Percentiles rank a stretch among this genome's conserved stretches.
Evolutionary conservation across 176 grass and related monocot species (phyloP).

Genomic region (Saccharum officinarum): DNA sequence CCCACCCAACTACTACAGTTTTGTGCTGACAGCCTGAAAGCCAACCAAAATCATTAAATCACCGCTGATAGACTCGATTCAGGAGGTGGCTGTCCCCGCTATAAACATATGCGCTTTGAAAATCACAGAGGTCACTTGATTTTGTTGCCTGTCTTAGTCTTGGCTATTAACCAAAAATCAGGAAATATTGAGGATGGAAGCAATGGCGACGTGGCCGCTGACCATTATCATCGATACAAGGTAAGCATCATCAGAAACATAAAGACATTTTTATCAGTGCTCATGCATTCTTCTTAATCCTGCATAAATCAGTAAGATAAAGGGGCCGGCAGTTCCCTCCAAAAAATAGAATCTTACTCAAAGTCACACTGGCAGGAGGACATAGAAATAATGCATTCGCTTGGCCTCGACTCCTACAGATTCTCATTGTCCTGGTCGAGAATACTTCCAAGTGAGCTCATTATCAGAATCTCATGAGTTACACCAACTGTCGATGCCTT

Average conservation of each 20-base stretch:
- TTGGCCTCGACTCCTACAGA: constrained; percentile 64
- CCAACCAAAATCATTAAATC: no score
- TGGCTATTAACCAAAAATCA: constrained; percentile 12
- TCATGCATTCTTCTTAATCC: not conserved
- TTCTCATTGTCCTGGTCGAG: constrained; percentile 74
- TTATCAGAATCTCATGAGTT: not conserved
- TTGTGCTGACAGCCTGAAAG: no score
- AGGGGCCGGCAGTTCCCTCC: not conserved
- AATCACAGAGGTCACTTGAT: not conserved
- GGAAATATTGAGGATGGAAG: constrained; percentile 50
- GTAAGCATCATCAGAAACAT: constrained; percentile 22
- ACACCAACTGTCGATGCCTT: not conserved
- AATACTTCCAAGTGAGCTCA: constrained; percentile 64
- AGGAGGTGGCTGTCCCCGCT: no score
- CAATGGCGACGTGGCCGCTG: constrained; percentile 51
- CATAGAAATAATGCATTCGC: constrained; percentile 55
- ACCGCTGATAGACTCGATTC: no score
- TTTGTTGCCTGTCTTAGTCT: not conserved
- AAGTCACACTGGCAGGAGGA: constrained; percentile 43
- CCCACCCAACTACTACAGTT: no score
- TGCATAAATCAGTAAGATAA: not conserved
- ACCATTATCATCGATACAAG: constrained; percentile 66
- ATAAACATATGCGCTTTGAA: no score
- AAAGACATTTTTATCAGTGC: not conserved
- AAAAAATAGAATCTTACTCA: not conserved